Base-by-base conservation (phyloP, 805 yeast genomes). In the Phaffomyces opuntiae region DNA sequence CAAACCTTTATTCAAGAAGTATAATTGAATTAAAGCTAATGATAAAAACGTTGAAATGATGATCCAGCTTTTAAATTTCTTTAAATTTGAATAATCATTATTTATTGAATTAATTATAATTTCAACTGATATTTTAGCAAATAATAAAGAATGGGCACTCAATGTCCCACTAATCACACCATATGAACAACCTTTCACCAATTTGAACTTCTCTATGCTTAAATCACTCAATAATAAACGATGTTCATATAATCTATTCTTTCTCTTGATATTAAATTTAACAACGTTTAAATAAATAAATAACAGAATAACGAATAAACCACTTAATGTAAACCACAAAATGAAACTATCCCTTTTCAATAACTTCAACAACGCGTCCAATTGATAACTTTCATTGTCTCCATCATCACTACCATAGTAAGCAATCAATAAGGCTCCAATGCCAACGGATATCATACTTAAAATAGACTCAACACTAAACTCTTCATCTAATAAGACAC, bases 91-190 rank as follows among this genome's bases (percentile, higher is more conserved):
- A 44, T 64, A 36, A 5, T 21, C 26, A 21, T 29, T 14, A 63
- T 40, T 60, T 63, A 41, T 62, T 31, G 71, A 75, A 48, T 65
- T 70, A 3, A 83, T 61, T 2, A 83, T 56, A 12, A 86, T 76
- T 55, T 86, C 95, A 19, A 88, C 84, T 0, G 86, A 75, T 0
- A 89, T 78, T 63, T 88, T 88, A n/a, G 96, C 96, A 64, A 87
- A 73, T 47, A 89, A 70, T 42, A 89, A 72, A 2, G 96, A 85
- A 59, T 87, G 95, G 0, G 96, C 96, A 0, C 95, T 84, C 40
- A 88, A 67, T 0, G 81, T 77, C 3, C 96, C 96, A 40, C 88
- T 78, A 5, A 80, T 67, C 17, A 78, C 56, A 1, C 96, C 96
- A 60, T 72, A 83, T 12, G 76, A 60, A 6, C 78, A 59, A 1